phyloP scores from a whole-genome alignment of 2,329 filamentous ascomycete species.

The Chaetomiaceae sp. region DNA sequence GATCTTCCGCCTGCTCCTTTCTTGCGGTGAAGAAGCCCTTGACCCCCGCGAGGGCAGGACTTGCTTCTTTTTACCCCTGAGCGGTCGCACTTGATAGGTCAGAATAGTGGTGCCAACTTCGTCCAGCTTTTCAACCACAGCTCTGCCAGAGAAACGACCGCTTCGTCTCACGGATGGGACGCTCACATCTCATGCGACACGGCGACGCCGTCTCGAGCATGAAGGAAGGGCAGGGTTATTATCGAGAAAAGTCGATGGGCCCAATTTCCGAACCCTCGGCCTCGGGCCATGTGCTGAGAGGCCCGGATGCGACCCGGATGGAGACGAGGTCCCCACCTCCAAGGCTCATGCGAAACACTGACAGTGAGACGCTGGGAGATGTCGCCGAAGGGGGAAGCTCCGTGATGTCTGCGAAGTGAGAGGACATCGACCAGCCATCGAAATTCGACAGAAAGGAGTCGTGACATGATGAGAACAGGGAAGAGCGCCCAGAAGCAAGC shows the following conservation, averaged over 20 bases:
- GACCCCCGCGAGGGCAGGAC: not conserved
- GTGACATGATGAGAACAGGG: not conserved
- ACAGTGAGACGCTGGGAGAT: not conserved
- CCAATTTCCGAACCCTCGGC: conserved; percentile 25
- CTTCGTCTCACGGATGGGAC: not conserved
- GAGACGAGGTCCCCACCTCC: conserved; percentile 17
- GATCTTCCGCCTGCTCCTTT: conserved; percentile 1
- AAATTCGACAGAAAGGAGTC: not conserved
- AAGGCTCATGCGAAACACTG: conserved; percentile 17
- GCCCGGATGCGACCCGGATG: conserved; percentile 19
- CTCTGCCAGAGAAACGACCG: not conserved
- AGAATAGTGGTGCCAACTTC: not conserved
- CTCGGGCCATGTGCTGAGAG: conserved; percentile 18
- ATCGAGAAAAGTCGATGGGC: conserved; percentile 13
- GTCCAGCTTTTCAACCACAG: not conserved
- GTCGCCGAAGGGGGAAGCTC: conserved; percentile 7
- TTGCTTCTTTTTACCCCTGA: conserved; percentile 7
- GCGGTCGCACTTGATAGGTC: not conserved
- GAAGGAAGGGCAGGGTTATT: conserved; percentile 7
- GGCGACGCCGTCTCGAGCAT: conserved; percentile 1
- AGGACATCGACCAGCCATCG: not conserved
- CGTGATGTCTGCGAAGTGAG: not conserved
- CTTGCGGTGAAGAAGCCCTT: conserved; percentile 15
- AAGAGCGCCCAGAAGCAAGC: not conserved
- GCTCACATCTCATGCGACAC: conserved; percentile 8